These are phyloP conservation scores for Linnemannia zychae DNA, from an alignment of 192 early-diverging fungal species.

Conservation along the genomic window DNA sequence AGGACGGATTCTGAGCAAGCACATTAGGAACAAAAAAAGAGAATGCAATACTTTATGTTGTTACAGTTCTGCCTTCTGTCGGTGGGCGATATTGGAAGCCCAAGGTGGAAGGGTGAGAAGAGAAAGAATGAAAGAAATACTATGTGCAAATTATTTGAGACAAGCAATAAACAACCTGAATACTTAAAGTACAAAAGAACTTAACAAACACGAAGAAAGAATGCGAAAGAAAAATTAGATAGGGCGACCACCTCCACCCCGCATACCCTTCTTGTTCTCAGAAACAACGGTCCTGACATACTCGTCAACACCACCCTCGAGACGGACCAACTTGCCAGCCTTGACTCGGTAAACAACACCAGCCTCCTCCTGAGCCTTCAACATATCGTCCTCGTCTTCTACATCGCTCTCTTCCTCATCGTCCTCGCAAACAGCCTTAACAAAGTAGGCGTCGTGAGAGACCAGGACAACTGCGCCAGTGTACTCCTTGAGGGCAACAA, in stretches of 20 bases:
- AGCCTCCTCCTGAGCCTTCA: conserved; percentile 38
- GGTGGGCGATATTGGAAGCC: not conserved
- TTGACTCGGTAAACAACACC: conserved; percentile 63
- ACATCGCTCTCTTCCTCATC: conserved; percentile 37
- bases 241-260: conserved; percentile 44
- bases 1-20: not conserved
- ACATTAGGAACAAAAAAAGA: not conserved
- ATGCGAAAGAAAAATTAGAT: conserved; percentile 10
- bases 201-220: not conserved
- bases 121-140: not conserved
- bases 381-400: conserved; percentile 34
- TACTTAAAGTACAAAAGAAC: not conserved
- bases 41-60: not conserved
- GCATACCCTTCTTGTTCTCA: conserved; percentile 58
- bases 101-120: not conserved
- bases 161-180: not conserved
- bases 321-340: conserved; percentile 61
- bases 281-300: conserved; percentile 64
- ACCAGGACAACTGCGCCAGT: conserved; percentile 85
- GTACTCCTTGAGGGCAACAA: conserved; percentile 77
- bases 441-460: conserved; percentile 91
- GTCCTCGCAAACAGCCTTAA: conserved; percentile 73
- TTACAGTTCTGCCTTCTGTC: not conserved
- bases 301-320: conserved; percentile 77
- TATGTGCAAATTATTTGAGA: conserved; percentile 3